Evolutionary conservation across 768 basidiomycete species (phyloP).

Genomic region (Lentinula lateritia): DNA sequence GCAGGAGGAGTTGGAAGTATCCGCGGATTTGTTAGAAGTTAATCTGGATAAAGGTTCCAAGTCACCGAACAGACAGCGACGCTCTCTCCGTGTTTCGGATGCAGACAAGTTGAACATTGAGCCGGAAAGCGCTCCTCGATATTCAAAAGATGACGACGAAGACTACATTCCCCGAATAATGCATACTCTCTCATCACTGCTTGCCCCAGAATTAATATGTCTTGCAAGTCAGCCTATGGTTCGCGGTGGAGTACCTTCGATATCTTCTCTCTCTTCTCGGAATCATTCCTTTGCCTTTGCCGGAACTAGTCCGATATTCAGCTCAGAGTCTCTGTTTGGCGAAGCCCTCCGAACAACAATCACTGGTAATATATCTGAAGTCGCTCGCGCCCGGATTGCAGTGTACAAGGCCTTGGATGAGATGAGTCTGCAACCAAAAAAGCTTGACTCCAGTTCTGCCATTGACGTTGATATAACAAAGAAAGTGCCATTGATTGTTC

Average conservation of each 20-base stretch:
- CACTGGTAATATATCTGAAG: not conserved
- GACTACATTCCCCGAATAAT: not conserved
- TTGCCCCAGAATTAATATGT: not conserved
- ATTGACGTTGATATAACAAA: not conserved
- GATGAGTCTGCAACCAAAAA: not conserved
- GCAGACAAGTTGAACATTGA: not conserved
- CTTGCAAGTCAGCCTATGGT: conserved; percentile 4
- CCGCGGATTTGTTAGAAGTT: not conserved
- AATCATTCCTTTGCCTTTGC: not conserved
- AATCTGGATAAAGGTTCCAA: not conserved
- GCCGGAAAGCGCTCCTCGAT: not conserved
- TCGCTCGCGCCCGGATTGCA: not conserved
- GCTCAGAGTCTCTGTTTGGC: not conserved
- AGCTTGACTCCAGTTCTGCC: not conserved
- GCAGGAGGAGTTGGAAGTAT: not conserved
- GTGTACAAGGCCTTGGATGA: not conserved
- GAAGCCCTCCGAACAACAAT: not conserved
- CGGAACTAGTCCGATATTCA: not conserved
- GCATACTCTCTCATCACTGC: not conserved
- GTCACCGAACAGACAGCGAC: not conserved
- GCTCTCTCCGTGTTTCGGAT: not conserved
- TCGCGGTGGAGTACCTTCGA: not conserved
- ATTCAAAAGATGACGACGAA: not conserved
- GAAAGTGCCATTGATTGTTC: not conserved
- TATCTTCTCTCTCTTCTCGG: not conserved